Evolutionary conservation across 768 basidiomycete species (phyloP), one percentile per base, ranked within the genome.

Genomic region (Dacryopinax primogenitus): DNA sequence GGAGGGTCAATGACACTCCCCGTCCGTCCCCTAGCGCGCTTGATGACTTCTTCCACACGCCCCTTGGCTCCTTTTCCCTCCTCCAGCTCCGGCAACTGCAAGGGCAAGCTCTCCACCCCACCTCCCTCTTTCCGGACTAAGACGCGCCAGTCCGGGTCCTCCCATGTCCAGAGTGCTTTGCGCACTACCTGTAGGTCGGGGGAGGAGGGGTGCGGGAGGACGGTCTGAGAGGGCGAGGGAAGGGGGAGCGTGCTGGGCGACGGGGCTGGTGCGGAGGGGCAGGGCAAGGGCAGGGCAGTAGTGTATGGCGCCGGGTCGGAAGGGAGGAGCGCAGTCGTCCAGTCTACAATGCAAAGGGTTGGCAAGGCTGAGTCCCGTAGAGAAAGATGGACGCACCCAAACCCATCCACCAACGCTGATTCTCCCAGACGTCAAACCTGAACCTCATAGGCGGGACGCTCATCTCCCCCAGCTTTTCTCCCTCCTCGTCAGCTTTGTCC

Each of bases 361-460:
- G 21, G 23, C 51, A 13, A n/a, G n/a, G n/a, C 41, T 3, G 7
- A 7, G 41, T 23, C 41, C 41, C 41, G 6, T 18, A 6, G 4
- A 44, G 41, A 18, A 44, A 44, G 23, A 37, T 9, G 3, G 23
- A 30, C 51, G 3, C 51, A 58, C 51, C 51, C 23, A 97, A 82
- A 13, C 89, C 92, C 83, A 97, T 84, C 93, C 93, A 97, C 93
- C 93, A 95, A 4, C 93, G 82, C 76, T 96, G 92, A 75, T 95
- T 95, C 74, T 96, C 92, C 72, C 90, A 86, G 12, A 94, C 76
- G n/a, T 87, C 90, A 72, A 94, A 94, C 58, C 89, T 80, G 77
- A 94, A 93, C 62, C 73, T 73, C 0, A 75, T 69, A 11, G 74
- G 73, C 13, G 72, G 66, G 30, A 66, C 66, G 12, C 66, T 61